phyloP scores from a whole-genome alignment of 106 monocot genomes.

The Allium fistulosum region DNA sequence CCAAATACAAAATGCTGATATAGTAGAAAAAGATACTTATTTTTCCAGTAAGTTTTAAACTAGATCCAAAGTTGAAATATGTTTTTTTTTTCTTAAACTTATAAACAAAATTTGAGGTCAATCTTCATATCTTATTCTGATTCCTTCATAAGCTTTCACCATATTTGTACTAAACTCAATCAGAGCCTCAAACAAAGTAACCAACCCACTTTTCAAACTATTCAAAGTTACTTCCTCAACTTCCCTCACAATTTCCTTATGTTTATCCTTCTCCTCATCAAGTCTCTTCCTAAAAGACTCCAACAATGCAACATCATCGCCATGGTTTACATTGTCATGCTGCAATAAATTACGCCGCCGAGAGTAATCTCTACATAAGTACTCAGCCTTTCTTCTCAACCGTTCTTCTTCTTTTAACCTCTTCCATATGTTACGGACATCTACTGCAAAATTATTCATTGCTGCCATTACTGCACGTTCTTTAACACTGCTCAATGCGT shows the following conservation, averaged over 20 bases:
- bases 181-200: constrained; percentile 59
- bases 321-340: constrained; percentile 16
- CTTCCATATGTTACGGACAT: constrained; percentile 34
- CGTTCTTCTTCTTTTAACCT: constrained; percentile 42
- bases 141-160: constrained; percentile 38
- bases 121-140: constrained; percentile 30
- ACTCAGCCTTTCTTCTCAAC: constrained; percentile 32
- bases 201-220: constrained; percentile 40
- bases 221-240: constrained; percentile 28
- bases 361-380: constrained; percentile 39
- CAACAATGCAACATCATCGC: constrained; percentile 10
- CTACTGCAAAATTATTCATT: constrained; percentile 32
- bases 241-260: constrained; percentile 33
- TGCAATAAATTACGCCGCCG: constrained; percentile 29
- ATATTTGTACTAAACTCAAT: constrained; percentile 29
- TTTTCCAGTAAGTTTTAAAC: no score
- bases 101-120: background rate
- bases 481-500: constrained; percentile 34
- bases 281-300: constrained; percentile 44
- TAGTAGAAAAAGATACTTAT: no score
- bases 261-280: constrained; percentile 52
- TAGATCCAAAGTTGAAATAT: no score
- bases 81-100: no score
- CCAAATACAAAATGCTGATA: no score
- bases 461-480: constrained; percentile 33